phyloP scores from a whole-genome alignment of 129 eudicot species.

The Chrysanthemum lavandulifolium region DNA sequence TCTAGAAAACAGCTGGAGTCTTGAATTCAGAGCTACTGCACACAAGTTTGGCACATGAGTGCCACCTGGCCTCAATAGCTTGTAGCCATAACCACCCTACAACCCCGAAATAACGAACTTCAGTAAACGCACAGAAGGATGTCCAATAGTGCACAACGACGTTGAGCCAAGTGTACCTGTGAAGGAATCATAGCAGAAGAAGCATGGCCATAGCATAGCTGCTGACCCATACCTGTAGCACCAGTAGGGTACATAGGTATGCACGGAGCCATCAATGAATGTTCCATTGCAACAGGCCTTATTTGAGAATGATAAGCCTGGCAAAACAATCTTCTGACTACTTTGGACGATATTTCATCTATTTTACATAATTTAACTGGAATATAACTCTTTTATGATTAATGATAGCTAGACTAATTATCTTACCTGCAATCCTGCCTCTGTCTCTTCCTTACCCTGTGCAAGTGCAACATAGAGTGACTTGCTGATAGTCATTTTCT shows the following conservation, averaged over 20 bases:
- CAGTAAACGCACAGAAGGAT: background rate
- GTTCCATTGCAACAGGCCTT: conserved; percentile 87
- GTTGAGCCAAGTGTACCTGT: conserved; percentile 40
- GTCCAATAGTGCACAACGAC: background rate
- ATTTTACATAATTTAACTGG: background rate
- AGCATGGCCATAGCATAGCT: conserved; percentile 78
- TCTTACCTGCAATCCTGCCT: conserved; percentile 78
- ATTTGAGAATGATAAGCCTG: conserved; percentile 84
- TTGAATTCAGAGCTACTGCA: no score
- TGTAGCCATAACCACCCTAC: conserved; percentile 90
- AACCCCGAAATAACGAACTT: background rate
- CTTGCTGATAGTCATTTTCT: no score
- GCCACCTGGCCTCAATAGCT: conserved; percentile 88
- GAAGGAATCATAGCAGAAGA: conserved; percentile 78
- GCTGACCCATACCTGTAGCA: conserved; percentile 86
- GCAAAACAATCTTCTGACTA: background rate
- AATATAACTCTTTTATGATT: background rate
- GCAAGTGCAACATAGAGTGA: no score
- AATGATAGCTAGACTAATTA: background rate
- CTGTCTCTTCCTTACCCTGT: conserved; percentile 60
- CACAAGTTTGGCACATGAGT: conserved; percentile 67
- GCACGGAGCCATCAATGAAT: conserved; percentile 70
- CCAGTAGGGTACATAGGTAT: conserved; percentile 90
- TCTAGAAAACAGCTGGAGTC: background rate
- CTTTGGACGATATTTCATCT: background rate